A percentile compares a stretch with the other conserved stretches of the same genome.
These are phyloP conservation scores for Globisporangium nunn DNA, from an alignment of 352 stramenopile species.

Conservation along the genomic window DNA sequence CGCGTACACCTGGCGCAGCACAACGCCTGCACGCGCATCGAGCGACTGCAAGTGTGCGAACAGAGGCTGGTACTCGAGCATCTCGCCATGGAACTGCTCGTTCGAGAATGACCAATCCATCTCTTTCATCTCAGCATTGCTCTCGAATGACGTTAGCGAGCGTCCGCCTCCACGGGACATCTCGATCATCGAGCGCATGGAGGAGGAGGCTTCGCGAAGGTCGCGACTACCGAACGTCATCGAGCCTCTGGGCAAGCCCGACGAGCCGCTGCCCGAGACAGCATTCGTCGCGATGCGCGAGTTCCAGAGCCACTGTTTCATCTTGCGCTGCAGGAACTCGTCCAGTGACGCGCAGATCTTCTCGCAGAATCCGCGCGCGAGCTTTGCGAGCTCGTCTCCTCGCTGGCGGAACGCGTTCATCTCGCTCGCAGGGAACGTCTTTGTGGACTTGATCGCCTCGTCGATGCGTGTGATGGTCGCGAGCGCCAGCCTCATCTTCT, in stretches of 20 bases:
- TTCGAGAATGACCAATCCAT: slow-evolving; percentile 68
- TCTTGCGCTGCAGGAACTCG: slow-evolving; percentile 38
- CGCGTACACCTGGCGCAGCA: slow-evolving; percentile 41
- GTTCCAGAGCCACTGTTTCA: slow-evolving; percentile 28
- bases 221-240: slow-evolving; percentile 10
- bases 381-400: slow-evolving; percentile 42
- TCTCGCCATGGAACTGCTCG: slow-evolving; percentile 37
- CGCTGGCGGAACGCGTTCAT: slow-evolving; percentile 53
- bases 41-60: slow-evolving; percentile 35
- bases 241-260: slow-evolving; percentile 4
- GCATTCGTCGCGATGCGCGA: slow-evolving; percentile 10
- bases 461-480: slow-evolving; percentile 38
- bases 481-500: slow-evolving; percentile 29
- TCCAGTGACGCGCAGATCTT: slow-evolving; percentile 52
- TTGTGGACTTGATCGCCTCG: slow-evolving; percentile 50
- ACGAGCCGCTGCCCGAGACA: slow-evolving; percentile 5
- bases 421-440: slow-evolving; percentile 47
- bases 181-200: slow-evolving; percentile 15
- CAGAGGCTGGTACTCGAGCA: slow-evolving; percentile 41
- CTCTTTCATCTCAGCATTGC: slow-evolving; percentile 21
- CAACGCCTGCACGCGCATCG: slow-evolving; percentile 22
- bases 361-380: slow-evolving; percentile 39
- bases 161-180: slow-evolving; percentile 22
- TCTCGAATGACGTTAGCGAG: slow-evolving; percentile 31
- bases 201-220: slow-evolving; percentile 22